phyloP scores from a whole-genome alignment of 2,329 filamentous ascomycete genomes.

The Neophaeococcomyces mojaviensis region DNA sequence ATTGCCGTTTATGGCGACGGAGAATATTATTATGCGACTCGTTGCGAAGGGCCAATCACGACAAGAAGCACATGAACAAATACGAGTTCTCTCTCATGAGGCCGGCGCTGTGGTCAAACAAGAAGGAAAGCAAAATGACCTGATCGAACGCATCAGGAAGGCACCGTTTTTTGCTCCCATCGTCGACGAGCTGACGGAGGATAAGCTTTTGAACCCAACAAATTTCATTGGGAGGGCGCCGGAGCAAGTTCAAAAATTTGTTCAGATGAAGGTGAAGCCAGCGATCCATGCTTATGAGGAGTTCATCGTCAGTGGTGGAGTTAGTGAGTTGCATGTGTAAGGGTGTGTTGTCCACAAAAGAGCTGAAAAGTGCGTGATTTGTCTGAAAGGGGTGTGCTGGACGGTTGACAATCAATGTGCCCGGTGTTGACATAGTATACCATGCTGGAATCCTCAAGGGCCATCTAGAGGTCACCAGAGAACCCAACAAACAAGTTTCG shows the following conservation, averaged over 20 bases:
- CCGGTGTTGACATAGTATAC: too few species aligned
- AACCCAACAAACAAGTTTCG: too few species aligned
- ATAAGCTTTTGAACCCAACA: constrained; percentile 58
- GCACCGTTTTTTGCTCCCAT: constrained; percentile 68
- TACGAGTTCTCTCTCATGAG: constrained; percentile 73
- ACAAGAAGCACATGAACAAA: constrained; percentile 81
- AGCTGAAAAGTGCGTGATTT: too few species aligned
- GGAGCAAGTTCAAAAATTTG: constrained; percentile 49
- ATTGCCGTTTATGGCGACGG: constrained; percentile 78
- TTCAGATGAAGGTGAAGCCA: constrained; percentile 41
- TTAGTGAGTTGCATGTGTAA: constrained; percentile 35
- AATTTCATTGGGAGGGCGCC: constrained; percentile 51
- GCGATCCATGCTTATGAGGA: constrained; percentile 42
- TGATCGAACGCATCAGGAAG: constrained; percentile 67
- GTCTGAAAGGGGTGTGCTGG: too few species aligned
- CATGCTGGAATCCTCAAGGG: too few species aligned
- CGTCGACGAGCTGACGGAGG: constrained; percentile 53
- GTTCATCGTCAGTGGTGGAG: constrained; percentile 29
- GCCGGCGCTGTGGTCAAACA: constrained; percentile 64
- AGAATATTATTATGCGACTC: constrained; percentile 69
- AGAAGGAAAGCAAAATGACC: constrained; percentile 68
- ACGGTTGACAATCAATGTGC: too few species aligned
- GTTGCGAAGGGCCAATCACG: constrained; percentile 62
- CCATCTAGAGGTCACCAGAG: too few species aligned
- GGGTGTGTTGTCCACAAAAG: too few species aligned